Percentiles rank a stretch among this genome's conserved stretches.
Evolutionary conservation across 129 eudicot genomes (phyloP).

Genomic region (Centaurea solstitialis): DNA sequence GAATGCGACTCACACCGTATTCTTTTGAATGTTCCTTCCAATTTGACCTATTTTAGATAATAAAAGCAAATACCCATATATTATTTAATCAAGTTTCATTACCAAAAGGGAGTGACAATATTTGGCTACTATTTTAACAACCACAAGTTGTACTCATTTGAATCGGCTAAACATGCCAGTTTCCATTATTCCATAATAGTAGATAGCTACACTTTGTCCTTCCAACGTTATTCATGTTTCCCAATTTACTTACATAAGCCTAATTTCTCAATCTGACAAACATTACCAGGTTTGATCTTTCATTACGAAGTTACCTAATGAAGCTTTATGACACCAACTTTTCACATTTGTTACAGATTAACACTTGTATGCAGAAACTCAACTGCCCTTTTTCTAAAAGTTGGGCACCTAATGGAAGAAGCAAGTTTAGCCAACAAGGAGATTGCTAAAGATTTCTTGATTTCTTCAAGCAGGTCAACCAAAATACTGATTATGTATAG

Average conservation of each 20-base stretch:
- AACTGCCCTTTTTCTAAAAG: background rate
- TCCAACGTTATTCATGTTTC: background rate
- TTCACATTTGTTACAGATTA: background rate
- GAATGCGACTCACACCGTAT: background rate
- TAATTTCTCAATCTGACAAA: background rate
- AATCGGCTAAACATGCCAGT: no score
- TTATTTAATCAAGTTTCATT: background rate
- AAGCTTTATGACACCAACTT: background rate
- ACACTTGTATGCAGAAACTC: background rate
- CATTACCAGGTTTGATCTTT: background rate
- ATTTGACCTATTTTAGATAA: background rate
- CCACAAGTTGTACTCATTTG: background rate
- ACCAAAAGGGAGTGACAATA: background rate
- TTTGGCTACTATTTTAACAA: background rate
- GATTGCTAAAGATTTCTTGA: background rate
- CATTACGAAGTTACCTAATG: background rate
- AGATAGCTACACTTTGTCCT: background rate
- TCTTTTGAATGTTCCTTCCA: background rate
- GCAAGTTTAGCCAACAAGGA: background rate
- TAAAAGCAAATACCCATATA: background rate
- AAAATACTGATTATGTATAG: background rate
- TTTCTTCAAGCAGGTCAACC: background rate
- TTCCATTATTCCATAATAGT: background rate
- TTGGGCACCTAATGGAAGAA: background rate
- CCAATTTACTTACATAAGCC: background rate